phyloP scores from a whole-genome alignment of 768 basidiomycete genomes.

The Suillus decipiens region DNA sequence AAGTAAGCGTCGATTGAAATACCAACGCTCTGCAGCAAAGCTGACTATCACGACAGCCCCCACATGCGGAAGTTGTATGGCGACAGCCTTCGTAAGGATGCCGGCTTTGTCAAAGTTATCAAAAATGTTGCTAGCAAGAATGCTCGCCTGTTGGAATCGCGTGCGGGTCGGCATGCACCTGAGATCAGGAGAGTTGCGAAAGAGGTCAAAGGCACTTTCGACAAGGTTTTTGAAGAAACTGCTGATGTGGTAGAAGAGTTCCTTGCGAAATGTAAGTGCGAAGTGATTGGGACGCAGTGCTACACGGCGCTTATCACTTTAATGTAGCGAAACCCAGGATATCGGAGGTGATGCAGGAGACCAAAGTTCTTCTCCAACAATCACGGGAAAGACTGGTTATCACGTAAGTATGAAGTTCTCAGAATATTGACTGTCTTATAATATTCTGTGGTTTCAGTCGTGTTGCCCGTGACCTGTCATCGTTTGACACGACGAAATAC shows the following conservation, averaged over 20 bases:
- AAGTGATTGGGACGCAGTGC: no score
- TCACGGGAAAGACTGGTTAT: slow-evolving; percentile 90
- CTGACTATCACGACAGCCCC: slow-evolving; percentile 57
- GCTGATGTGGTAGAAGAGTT: slow-evolving; percentile 94
- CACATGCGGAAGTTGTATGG: slow-evolving; percentile 98
- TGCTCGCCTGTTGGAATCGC: slow-evolving; percentile 70
- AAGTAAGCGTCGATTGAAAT: slow-evolving; percentile 55
- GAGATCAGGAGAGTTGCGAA: slow-evolving; percentile 82
- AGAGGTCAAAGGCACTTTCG: slow-evolving; percentile 93
- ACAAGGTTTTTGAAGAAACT: slow-evolving; percentile 94
- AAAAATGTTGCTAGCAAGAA: slow-evolving; percentile 89
- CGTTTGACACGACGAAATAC: slow-evolving; percentile 82
- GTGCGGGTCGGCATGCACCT: slow-evolving; percentile 79
- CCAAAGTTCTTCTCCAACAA: slow-evolving; percentile 87
- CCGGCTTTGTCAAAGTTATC: slow-evolving; percentile 97
- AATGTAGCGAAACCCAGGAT: slow-evolving; percentile 79
- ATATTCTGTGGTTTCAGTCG: slow-evolving; percentile 46
- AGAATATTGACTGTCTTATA: slow-evolving; percentile 3
- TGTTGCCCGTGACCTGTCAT: slow-evolving; percentile 77
- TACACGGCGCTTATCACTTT: slow-evolving; percentile 10
- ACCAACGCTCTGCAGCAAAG: background rate
- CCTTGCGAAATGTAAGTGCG: slow-evolving; percentile 76
- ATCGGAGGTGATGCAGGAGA: slow-evolving; percentile 90
- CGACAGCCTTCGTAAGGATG: slow-evolving; percentile 89
- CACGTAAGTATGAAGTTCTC: slow-evolving; percentile 56